A percentile compares a stretch with the other conserved stretches of the same genome.
These are phyloP conservation scores for Takashimella koratensis DNA, from an alignment of 1,284 basidiomycete species.

Conservation along the genomic window DNA sequence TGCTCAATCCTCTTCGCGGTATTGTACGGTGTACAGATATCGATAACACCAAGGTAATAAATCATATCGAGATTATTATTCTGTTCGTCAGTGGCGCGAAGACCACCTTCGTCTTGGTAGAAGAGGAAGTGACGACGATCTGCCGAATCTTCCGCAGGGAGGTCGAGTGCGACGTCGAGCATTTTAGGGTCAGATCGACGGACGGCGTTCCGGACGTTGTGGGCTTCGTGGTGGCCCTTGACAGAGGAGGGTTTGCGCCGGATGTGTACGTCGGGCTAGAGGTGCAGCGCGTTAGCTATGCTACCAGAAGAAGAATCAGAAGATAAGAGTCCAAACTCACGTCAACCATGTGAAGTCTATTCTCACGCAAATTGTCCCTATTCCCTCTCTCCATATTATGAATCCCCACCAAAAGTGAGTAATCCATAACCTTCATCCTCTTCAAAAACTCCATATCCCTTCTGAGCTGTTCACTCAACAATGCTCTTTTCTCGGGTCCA, in stretches of 20 bases:
- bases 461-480: constrained; percentile 83
- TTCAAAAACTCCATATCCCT: constrained; percentile 83
- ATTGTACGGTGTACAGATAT: constrained; percentile 88
- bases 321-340: constrained; percentile 50
- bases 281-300: neutral
- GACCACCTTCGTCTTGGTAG: constrained; percentile 94
- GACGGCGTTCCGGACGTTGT: constrained; percentile 79
- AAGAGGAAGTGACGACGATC: constrained; percentile 86
- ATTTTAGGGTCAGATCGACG: constrained; percentile 75
- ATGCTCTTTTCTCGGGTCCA: constrained; percentile 87
- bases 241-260: constrained; percentile 59
- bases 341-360: constrained; percentile 87
- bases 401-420: constrained; percentile 88
- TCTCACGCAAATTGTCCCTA: constrained; percentile 81
- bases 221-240: constrained; percentile 65
- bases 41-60: constrained; percentile 93
- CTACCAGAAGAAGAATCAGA: neutral
- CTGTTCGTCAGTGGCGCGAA: constrained; percentile 80
- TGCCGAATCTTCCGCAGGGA: constrained; percentile 62
- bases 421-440: constrained; percentile 88
- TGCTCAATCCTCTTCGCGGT: constrained; percentile 78
- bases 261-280: constrained; percentile 61
- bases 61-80: constrained; percentile 74
- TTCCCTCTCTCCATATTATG: constrained; percentile 91
- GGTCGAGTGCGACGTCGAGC: constrained; percentile 60